A percentile compares a stretch with the other conserved stretches of the same genome.
Evolutionary conservation across 2,329 filamentous ascomycete genomes (phyloP).

Genomic region (Xylaria sp.): DNA sequence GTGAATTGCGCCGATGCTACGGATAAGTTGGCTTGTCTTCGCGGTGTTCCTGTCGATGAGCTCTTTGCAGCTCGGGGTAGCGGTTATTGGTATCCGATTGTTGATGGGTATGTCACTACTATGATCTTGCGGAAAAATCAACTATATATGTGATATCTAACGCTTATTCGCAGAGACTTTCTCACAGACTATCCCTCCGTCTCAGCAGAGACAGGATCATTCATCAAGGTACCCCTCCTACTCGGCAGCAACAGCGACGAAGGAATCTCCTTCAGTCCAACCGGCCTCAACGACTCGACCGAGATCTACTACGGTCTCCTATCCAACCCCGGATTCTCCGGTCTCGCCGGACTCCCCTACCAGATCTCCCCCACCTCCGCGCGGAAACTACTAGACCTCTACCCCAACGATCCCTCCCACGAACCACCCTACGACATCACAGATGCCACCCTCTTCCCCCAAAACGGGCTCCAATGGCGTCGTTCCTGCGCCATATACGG

Average conservation of each 20-base stretch:
- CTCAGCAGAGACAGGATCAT: constrained; percentile 53
- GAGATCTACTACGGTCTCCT: constrained; percentile 55
- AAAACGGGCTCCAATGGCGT: constrained; percentile 55
- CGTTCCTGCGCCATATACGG: constrained; percentile 56
- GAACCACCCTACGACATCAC: constrained; percentile 55
- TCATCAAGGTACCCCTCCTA: constrained; percentile 56
- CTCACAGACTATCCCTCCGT: constrained; percentile 58
- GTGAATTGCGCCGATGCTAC: not conserved
- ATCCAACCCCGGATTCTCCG: not conserved
- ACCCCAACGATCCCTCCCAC: constrained; percentile 57
- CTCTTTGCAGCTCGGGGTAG: not conserved
- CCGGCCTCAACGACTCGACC: constrained; percentile 51
- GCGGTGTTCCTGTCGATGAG: not conserved
- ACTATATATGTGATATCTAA: not conserved
- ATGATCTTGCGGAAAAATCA: not conserved
- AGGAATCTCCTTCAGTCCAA: constrained; percentile 51
- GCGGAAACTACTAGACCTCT: constrained; percentile 54
- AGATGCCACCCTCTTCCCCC: constrained; percentile 46
- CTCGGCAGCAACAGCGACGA: constrained; percentile 61
- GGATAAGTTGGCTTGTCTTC: not conserved
- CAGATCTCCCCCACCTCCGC: constrained; percentile 57
- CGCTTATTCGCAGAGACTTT: constrained; percentile 48
- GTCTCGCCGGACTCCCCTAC: not conserved
- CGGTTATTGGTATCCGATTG: constrained; percentile 43
- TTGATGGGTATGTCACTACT: constrained; percentile 51